phyloP scores from a whole-genome alignment of 192 early-diverging fungal species.

The Linnemannia elongata region DNA sequence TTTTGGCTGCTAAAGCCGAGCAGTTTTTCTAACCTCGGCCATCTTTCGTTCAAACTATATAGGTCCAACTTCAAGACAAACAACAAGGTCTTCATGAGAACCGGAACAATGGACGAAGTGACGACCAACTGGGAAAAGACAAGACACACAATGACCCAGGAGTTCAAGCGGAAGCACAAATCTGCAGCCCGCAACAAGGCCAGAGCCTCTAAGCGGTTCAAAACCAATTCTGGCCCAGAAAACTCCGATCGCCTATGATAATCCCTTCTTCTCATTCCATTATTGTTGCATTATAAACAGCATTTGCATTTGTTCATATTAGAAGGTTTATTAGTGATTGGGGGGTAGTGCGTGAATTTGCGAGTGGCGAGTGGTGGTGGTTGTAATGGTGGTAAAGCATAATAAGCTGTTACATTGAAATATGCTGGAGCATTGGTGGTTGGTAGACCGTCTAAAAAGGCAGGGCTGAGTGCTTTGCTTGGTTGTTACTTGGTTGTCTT shows the following conservation, averaged over 20 bases:
- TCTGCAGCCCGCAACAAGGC: slow-evolving; percentile 60
- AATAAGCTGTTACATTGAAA: too few relatives aligned
- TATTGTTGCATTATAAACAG: too few relatives aligned
- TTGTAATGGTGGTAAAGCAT: too few relatives aligned
- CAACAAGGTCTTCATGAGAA: slow-evolving; percentile 63
- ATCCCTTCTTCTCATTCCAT: not conserved
- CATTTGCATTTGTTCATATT: too few relatives aligned
- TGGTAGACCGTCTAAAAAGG: too few relatives aligned
- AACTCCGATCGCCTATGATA: slow-evolving; percentile 5
- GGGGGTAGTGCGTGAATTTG: too few relatives aligned
- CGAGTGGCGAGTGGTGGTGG: too few relatives aligned
- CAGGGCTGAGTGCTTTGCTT: too few relatives aligned
- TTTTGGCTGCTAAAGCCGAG: not conserved
- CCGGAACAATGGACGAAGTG: slow-evolving; percentile 64
- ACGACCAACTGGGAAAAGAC: slow-evolving; percentile 67
- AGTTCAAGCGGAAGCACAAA: slow-evolving; percentile 77
- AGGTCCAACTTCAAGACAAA: slow-evolving; percentile 55
- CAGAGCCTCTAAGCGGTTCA: slow-evolving; percentile 44
- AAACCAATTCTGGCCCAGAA: slow-evolving; percentile 9
- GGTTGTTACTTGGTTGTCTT: too few relatives aligned
- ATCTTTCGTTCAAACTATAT: not conserved
- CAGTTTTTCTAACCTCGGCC: not conserved
- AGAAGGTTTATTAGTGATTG: too few relatives aligned
- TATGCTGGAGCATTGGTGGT: too few relatives aligned
- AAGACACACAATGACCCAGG: slow-evolving; percentile 68